Base-by-base conservation (phyloP, 1,284 basidiomycete genomes). In the Dichomitus squalens region DNA sequence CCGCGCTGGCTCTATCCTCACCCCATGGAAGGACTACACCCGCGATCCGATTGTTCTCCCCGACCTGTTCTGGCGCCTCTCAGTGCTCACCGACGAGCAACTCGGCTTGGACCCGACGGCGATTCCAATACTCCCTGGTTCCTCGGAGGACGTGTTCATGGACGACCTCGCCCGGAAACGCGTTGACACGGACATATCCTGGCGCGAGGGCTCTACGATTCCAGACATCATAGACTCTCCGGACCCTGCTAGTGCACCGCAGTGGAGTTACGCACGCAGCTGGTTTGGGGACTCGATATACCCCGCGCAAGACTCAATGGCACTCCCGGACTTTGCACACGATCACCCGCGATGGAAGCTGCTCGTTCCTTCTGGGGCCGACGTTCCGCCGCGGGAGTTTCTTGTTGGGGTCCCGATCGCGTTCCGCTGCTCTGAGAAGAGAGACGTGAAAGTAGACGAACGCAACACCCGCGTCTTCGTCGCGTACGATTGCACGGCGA, bases 31-130 rank as follows among this genome's bases (percentile, higher is more conserved):
- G 38, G 12, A 47, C 52, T 54, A 52, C 38, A 9, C 49, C 12
- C 18, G 43, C 25, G 25, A 54, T 21, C 43, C 44, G n/a, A 8
- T 23, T 5, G 4, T 44, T 7, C 41, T 60, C 11, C 41, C 52
- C 0, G 43, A 50, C 8, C 23, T 57, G 1, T 29, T 60, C 18
- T 57, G 41, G 38, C 55, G 44, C 12, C 33, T 57, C 23, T 44
- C 55, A 2, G 33, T 31, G 14, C 46, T 60, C 12, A 57, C 38
- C 9, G 43, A 53, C 27, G 38, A 34, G 31, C 52, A 57, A 39
- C 55, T 57, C 35, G 59, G 59, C 3, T 18, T 51, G n/a, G 55
- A 60, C 29, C 36, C 52, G 9, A 52, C 43, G 7, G 55, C 49
- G 2, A 34, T 36, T 3, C 44, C 38, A 6, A 23, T 60, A 9